Evolutionary conservation across 208 protist species (phyloP), one percentile per base, ranked within the genome.

Genomic region (Strigomonas culicis): DNA sequence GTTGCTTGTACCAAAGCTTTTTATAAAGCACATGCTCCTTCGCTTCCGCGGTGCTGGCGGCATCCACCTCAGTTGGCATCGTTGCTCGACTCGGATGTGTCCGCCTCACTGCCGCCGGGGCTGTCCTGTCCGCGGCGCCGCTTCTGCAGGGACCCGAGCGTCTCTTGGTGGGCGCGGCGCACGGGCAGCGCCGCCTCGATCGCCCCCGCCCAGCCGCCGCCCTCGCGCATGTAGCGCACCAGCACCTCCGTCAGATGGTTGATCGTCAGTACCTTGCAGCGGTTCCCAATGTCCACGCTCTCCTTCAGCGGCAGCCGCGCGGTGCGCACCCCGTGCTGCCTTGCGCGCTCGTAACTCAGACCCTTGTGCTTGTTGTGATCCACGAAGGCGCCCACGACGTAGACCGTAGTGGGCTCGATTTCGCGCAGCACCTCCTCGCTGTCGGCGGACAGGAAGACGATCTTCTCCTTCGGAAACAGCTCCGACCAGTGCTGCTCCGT

Each of bases 311-410:
- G 91, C 39, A 96, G 70, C 17, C 84, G 77, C 8, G 91, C 91
- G 25, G 80, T 77, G 21, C 84, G 85, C 43, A 93, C 85, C 4
- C 82, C 78, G 57, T 93, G 77, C 4, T 70, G 73, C 22, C 63
- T 39, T 15, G 91, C 91, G 4, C 80, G 65, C 24, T 65, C 61
- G 36, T 75, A 72, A 32, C 66, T 89, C 19, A 96, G 76, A 24
- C 80, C 83, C 47, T 94, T 96, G 63, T 92, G 64, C 53, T 72
- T 52, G 62, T 96, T 96, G 71, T 94, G 91, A 39, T 96, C 91
- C 0, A 96, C 91, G 75, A 96, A 94, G 10, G 91, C 86, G 17
- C 91, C 91, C 59, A 96, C 70, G 61, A 96, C 59, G 68, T 96
- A 96, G 17, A 84, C 78, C 7, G 68, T 83, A 47, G 73, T 66